Base-by-base conservation (phyloP, 495 filamentous ascomycete species). In the Aspergillus nidulans region DNA sequence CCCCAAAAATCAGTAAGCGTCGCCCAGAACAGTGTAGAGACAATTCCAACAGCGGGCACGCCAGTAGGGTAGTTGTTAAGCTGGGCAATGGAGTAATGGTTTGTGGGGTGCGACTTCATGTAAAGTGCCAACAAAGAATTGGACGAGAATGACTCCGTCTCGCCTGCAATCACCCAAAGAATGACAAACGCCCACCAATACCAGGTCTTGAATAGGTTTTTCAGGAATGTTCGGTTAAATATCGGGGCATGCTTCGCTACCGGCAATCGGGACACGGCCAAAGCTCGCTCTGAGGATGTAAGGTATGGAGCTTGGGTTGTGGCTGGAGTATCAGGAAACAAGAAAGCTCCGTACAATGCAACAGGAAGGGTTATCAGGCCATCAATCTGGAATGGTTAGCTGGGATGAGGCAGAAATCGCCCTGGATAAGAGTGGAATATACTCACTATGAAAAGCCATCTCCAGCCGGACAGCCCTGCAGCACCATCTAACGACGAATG, bases 401-500 rank as follows among this genome's bases (percentile, higher is more conserved):
- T 3, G 10, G 15, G 30, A 5, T 34, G 2, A 12, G 10, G 8
- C 4, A 7, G 30, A 34, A 10, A 34, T 5, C 30, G 30, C n/a
- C n/a, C n/a, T 10, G 40, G 12, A 46, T 15, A 19, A 36, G 26
- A 1, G 7, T 26, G 32, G 13, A 38, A 81, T 70, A 47, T 49
- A 56, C 62, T 56, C 53, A 72, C 64, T 41, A 87, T 78, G 52
- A 87, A 89, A 16, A 88, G 62, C 85, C 85, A 88, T 24, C 83
- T 66, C 85, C 85, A 89, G 0, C 83, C 85, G 0, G 68, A 62
- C 0, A 86, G 63, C 1, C 81, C 82, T 28, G 66, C 55, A 3
- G 49, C 60, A 13, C 80, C 78, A 58, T 87, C 57, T 52, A 86
- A 58, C 23, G 69, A 74, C 5, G 66, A 65, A 59, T 86, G 70